Evolutionary conservation across 768 basidiomycete species (phyloP), one percentile per base, ranked within the genome.

Genomic region (Russula lepida): DNA sequence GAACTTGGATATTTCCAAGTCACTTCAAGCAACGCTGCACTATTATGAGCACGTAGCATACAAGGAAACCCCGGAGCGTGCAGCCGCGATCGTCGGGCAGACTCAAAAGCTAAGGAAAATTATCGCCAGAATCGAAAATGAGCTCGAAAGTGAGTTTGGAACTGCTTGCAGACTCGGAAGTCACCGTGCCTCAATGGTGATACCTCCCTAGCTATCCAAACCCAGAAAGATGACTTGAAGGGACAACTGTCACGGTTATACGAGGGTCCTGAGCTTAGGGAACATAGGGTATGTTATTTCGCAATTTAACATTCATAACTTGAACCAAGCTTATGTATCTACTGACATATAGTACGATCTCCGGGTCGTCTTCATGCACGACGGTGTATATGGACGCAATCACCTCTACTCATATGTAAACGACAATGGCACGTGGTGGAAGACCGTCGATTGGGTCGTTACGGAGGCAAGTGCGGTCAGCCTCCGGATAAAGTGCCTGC

Each of bases 321-420:
- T 11, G 23, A 48, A 32, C 12, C 8, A 23, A 15, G 30, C 46
- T 50, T 21, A 49, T 43, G 21, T 15, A 41, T 41, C 19, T 13
- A 39, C 27, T 27, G n/a, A n/a, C 17, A 6, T 32, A n/a, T 12
- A 92, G 89, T 93, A 92, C 67, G 88, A 91, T 64, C 80, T 93
- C 25, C 85, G 88, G 3, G 85, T 81, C 8, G 89, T 91, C 5
- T 77, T 92, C 41, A 76, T 89, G 49, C 87, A 91, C 65, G 88
- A 87, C 12, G 90, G 90, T 5, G 72, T 89, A 33, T 85, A 83
- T 44, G 90, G 90, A 9, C 77, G 91, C 49, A 88, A 81, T 58
- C 86, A 90, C 66, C 74, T 89, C 9, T 89, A 90, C 69, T 86
- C 87, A 6, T 93, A 91, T 64, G 82, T 89, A 13, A 81, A 84